Conservation (phyloP, 768 basidiomycete genomes). For the Terana coerulea region DNA sequence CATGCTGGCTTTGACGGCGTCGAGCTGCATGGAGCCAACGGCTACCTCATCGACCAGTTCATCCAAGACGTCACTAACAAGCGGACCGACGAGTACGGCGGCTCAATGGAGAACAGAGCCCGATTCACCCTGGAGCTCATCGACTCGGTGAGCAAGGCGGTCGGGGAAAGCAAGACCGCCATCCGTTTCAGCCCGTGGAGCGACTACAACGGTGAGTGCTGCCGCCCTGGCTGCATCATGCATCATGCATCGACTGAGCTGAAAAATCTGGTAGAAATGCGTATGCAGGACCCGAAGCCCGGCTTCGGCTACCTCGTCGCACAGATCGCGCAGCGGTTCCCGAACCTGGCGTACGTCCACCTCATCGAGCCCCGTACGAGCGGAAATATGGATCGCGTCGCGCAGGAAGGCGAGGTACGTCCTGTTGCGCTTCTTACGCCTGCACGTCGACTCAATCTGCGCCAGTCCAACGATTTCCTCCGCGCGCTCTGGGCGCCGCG, state of each 20-base stretch:
- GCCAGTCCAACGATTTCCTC: constrained; percentile 19
- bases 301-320: constrained; percentile 25
- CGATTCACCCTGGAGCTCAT: constrained; percentile 42
- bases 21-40: constrained; percentile 25
- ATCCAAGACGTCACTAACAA: constrained; percentile 36
- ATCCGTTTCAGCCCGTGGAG: constrained; percentile 38
- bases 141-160: constrained; percentile 32
- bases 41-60: constrained; percentile 39
- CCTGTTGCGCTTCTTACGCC: background rate
- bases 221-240: background rate
- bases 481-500: constrained; percentile 21
- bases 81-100: constrained; percentile 48
- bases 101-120: constrained; percentile 41
- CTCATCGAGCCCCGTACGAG: constrained; percentile 21
- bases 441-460: background rate
- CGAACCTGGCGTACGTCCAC: constrained; percentile 37
- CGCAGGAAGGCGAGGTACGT: constrained; percentile 9
- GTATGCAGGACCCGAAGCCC: constrained; percentile 24
- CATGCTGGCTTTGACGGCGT: constrained; percentile 27
- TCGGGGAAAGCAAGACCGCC: constrained; percentile 36
- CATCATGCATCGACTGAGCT: too few species aligned
- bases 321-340: constrained; percentile 21
- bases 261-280: background rate
- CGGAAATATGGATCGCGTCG: constrained; percentile 3
- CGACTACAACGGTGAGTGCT: constrained; percentile 14